Conservation (phyloP, 768 basidiomycete species). For the Pulveroboletus sp. region DNA sequence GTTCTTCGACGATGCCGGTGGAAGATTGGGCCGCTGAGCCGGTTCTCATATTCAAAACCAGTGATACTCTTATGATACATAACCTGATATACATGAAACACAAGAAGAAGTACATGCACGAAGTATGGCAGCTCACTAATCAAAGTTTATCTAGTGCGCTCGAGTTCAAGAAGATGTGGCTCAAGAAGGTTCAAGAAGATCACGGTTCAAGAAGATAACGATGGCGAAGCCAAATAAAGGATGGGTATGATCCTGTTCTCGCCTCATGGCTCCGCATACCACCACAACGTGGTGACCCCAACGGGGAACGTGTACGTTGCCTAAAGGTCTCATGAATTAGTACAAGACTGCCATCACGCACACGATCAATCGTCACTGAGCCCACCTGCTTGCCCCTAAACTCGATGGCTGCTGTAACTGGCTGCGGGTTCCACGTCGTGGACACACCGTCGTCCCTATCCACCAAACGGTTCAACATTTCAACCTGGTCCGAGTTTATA, state of each 20-base stretch:
- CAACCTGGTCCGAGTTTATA: not conserved
- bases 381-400: slow-evolving; percentile 58
- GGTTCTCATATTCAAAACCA: too few relatives aligned
- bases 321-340: slow-evolving; percentile 23
- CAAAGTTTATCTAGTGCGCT: not conserved
- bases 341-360: not conserved
- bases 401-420: slow-evolving; percentile 55
- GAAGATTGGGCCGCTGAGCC: too few relatives aligned
- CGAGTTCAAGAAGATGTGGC: not conserved
- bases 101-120: too few relatives aligned
- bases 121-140: too few relatives aligned
- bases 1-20: too few relatives aligned
- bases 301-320: slow-evolving; percentile 76
- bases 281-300: slow-evolving; percentile 58
- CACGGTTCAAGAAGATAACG: not conserved
- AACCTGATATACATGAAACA: too few relatives aligned
- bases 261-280: slow-evolving; percentile 34
- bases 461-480: not conserved
- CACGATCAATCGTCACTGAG: not conserved
- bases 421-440: slow-evolving; percentile 50
- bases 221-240: not conserved
- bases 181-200: too few relatives aligned
- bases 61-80: too few relatives aligned
- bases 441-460: slow-evolving; percentile 45
- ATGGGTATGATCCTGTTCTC: not conserved